Evolutionary conservation across 768 basidiomycete species (phyloP), one percentile per base, ranked within the genome.

Genomic region (Trametes cinnabarina): DNA sequence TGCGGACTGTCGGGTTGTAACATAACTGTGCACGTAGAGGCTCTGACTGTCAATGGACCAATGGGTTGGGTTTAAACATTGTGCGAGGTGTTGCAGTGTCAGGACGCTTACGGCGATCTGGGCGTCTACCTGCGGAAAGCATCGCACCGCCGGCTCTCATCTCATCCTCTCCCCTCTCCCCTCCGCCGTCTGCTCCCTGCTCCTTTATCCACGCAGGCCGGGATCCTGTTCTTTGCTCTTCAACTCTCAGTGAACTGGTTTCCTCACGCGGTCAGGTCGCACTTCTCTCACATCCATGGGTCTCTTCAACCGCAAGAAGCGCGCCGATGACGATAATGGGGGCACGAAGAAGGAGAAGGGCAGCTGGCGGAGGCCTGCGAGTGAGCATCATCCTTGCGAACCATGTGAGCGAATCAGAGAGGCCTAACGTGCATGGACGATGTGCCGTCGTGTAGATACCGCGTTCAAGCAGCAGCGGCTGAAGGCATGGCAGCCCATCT

Each of bases 401-500:
- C 15, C 14, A 10, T 22, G 4, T 12, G 44, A 46, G 43, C 9
- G 11, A 23, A 10, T 15, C 7, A 12, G 23, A 14, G 19, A 17
- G 22, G 25, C 7, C 23, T 14, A 15, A 25, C 2, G 3, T 25
- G 23, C 4, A 25, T 15, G 44, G 19, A 46, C 44, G 41, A 8
- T 10, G 9, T 42, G 41, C 22, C 19, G 41, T 42, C 41, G 41
- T 42, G 48, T 72, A 97, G 94, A 98, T 75, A 98, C 95, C 58
- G 96, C 95, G 39, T 98, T 97, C 83, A 98, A 97, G 77, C 97
- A 99, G 73, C 97, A 99, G 74, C 90, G 97, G 55, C 84, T 99
- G 70, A 98, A 98, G 78, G 97, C 97, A 69, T 99, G 97, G 97
- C 97, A 99, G 80, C 97, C 97, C 9, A 98, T 99, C 71, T 82